Evolutionary conservation across 2,329 filamentous ascomycete genomes (phyloP).

Genomic region (Alternaria triticimaculans): DNA sequence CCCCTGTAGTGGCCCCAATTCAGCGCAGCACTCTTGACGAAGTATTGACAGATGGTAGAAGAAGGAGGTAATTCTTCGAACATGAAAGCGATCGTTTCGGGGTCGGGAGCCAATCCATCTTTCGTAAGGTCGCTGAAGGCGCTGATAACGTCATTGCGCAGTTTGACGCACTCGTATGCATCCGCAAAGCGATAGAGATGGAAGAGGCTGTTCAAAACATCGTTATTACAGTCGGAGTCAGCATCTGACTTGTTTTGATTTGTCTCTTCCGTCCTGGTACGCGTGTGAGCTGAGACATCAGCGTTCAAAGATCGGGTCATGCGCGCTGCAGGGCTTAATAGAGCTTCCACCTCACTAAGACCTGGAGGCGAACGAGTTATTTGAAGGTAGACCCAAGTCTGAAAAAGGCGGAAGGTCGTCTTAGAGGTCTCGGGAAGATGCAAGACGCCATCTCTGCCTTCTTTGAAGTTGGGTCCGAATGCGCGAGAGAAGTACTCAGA

Average conservation of each 20-base stretch:
- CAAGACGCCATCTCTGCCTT: neutral
- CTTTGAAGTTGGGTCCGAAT: neutral
- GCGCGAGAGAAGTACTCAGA: neutral
- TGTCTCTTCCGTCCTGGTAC: neutral
- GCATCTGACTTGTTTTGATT: neutral
- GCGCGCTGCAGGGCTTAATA: neutral
- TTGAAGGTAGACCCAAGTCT: neutral
- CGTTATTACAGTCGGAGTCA: neutral
- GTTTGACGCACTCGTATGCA: neutral
- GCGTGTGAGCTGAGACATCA: neutral
- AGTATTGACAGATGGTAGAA: neutral
- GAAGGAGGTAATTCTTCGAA: neutral
- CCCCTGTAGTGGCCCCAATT: neutral
- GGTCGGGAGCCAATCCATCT: neutral
- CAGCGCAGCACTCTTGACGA: neutral
- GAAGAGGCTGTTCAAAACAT: neutral
- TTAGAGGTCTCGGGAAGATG: neutral
- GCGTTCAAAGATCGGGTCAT: neutral
- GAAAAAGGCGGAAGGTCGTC: neutral
- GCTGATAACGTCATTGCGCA: neutral
- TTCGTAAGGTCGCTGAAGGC: neutral
- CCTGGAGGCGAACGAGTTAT: neutral
- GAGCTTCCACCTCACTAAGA: neutral
- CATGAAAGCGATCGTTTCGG: neutral
- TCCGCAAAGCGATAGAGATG: neutral